phyloP scores from a whole-genome alignment of 257 asterid genomes.

The Solanum chilense region DNA sequence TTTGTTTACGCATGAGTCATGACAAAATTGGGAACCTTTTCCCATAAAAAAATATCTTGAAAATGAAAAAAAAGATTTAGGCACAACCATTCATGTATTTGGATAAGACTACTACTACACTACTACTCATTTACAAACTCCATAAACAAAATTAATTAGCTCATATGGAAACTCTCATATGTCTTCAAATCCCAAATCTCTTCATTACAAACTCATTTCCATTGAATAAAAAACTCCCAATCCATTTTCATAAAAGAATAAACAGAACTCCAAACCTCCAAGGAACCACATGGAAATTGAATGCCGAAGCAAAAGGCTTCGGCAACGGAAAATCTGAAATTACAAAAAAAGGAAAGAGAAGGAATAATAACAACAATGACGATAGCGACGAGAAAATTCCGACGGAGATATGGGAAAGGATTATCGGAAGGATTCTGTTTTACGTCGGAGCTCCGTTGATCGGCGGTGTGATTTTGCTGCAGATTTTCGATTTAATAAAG shows the following conservation, averaged over 20 bases:
- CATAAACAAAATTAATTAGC: constrained; percentile 3
- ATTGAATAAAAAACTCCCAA: constrained; percentile 11
- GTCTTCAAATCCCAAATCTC: constrained; percentile 18
- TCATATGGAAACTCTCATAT: constrained; percentile 36
- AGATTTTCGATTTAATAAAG: constrained; percentile 21
- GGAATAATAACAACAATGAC: not conserved
- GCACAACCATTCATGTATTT: constrained; percentile 28
- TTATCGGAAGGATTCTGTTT: constrained; percentile 44
- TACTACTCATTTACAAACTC: not conserved
- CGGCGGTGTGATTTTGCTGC: constrained; percentile 31
- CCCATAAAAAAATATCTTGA: no score
- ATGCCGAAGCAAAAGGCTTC: constrained; percentile 59
- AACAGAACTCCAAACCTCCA: not conserved
- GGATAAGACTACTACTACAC: constrained; percentile 29
- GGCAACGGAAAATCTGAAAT: constrained; percentile 1
- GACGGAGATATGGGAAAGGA: constrained; percentile 49
- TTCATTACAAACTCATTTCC: constrained; percentile 10
- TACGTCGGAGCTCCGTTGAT: constrained; percentile 52
- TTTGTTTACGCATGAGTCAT: no score
- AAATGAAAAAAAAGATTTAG: not conserved
- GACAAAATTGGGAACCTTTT: no score
- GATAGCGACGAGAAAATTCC: constrained; percentile 53
- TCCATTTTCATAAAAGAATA: constrained; percentile 7
- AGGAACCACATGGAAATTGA: constrained; percentile 30
- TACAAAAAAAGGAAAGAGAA: not conserved